Base-by-base conservation (phyloP, 257 asterid genomes). In the Coffea eugenioides region DNA sequence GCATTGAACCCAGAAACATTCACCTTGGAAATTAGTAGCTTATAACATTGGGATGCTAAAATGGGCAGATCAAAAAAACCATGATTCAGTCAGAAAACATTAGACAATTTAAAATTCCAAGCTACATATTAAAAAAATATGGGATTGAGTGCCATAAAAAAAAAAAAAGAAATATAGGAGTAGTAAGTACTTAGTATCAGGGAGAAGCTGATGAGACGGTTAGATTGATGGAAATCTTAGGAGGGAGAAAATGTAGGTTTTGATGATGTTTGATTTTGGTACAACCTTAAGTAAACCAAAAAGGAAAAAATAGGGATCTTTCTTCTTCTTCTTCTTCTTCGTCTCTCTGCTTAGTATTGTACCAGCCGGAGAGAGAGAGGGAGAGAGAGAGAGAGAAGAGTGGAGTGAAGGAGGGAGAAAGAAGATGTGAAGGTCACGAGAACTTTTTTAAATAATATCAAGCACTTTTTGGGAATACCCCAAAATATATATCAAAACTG, bases 351-450 rank as follows among this genome's bases (percentile, higher is more conserved):
- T 54, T 9, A 23, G 10, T 25, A 68, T 39, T 39, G 31, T 49
- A 77, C 62, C 65, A 70, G 85, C 86, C 84, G 74, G 87, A 51
- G 69, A 34, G 81, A 77, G 80, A 57, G 77, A 82, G 86, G 76
- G 87, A 79, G 83, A 79, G 82, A 75, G 79, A 57, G 77, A 62
- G 54, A 73, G 54, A 80, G 91, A 87, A 88, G 78, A 87, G 34
- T 1, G 34, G 34, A 31, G 34, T 31, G 34, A 77, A 82, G 91
- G 93, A 86, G 92, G 92, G 93, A 89, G 97, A 87, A 83, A 82
- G 88, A 67, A 77, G 86, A 82, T 76, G 88, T 59, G 88, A 86
- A 81, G 86, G 91, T 90, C 94, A 90, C 97, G 91, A 85, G 97
- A 82, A 85, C 66, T 61, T 86, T 84, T 90, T 86, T 83, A 87